Base-by-base conservation (phyloP, 495 filamentous ascomycete species). In the Lineolata rhizophorae region DNA sequence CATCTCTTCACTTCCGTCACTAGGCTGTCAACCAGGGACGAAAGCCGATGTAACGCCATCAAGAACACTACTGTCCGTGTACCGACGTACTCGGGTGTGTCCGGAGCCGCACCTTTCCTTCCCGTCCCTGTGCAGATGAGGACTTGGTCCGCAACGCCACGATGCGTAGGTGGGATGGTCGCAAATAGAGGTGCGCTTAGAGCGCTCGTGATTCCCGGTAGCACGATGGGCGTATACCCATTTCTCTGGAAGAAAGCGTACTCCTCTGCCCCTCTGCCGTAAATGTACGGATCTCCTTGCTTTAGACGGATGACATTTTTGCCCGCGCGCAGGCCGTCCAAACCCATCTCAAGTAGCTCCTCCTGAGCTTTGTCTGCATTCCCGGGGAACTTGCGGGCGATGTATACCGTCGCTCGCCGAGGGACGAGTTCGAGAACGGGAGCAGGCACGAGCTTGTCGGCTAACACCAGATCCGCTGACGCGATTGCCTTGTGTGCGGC, bases 251-350 rank as follows among this genome's bases (percentile, higher is more conserved):
- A 95, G 47, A 78, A 92, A n/a, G 67, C 68, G 22, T 73, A 76
- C 47, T 97, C 87, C 47, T 97, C 87, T 10, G 74, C 87, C 37
- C 87, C 87, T 26, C 87, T 69, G 15, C 87, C 87, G 51, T 93
- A 97, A 16, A 97, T 65, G 50, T 91, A 97, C 0, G 87, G 87
- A 45, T 97, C 87, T 13, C 87, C 87, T 46, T 97, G 87, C 54
- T 97, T 97, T 16, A 97, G 58, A 4, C 87, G 64, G 15, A 97
- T 61, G 0, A 95, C 87, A 1, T 67, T 76, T 40, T 74, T 61
- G 10, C 90, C 90, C 3, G 62, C 61, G 21, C 64, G 57, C 14
- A 85, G 56, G 8, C 70, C 77, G 10, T 64, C 65, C 11, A 92
- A 58, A 0, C 80, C 87, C 44, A 81, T 60, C 20, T 64, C 56